These are phyloP conservation scores for Apiospora rasikravindrae DNA, from an alignment of 2,329 filamentous ascomycete genomes.

Conservation along the genomic window DNA sequence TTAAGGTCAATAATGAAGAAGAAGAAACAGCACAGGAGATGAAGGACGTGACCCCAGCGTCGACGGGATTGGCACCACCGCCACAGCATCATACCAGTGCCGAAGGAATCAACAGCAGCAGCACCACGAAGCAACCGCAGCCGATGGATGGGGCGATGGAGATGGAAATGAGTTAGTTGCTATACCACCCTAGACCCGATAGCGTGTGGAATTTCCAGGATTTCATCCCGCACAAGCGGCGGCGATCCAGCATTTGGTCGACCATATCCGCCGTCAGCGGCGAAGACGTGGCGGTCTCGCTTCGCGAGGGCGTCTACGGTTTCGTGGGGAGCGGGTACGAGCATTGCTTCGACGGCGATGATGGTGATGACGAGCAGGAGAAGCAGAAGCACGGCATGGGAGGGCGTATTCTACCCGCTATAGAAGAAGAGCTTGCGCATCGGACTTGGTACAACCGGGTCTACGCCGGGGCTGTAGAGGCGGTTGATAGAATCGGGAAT, in stretches of 20 bases:
- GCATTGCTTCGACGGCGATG: not conserved
- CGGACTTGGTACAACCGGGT: not conserved
- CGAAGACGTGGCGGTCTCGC: slow-evolving; percentile 2
- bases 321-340: not conserved
- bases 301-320: not conserved
- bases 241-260: slow-evolving; percentile 12
- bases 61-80: not conserved
- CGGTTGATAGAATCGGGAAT: not conserved
- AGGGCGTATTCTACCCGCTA: not conserved
- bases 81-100: not conserved
- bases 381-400: not conserved
- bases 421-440: not conserved
- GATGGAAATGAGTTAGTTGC: slow-evolving; percentile 17
- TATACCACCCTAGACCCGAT: slow-evolving; percentile 14
- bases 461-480: not conserved
- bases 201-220: slow-evolving; percentile 17
- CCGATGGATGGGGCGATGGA: slow-evolving; percentile 13
- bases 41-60: not conserved
- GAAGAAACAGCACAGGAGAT: slow-evolving; percentile 1
- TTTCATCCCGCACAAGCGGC: not conserved
- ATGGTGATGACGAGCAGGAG: not conserved
- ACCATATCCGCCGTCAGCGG: not conserved
- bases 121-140: not conserved
- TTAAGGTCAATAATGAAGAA: not conserved
- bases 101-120: not conserved